phyloP scores from a whole-genome alignment of 352 stramenopile genomes.

The Phytophthora pistaciae region DNA sequence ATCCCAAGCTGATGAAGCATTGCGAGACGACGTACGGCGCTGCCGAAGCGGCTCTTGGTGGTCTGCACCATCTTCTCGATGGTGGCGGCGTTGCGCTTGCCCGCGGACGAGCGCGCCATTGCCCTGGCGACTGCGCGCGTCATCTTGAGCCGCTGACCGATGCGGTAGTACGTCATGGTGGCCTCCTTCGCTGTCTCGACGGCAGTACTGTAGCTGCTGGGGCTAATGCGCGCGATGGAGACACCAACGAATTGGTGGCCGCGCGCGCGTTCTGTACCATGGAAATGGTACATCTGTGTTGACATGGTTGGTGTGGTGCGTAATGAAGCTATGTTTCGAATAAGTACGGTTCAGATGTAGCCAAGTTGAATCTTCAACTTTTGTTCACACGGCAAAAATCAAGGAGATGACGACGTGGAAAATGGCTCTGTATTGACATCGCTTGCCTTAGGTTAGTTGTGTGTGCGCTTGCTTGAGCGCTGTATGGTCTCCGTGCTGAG shows the following conservation, averaged over 20 bases:
- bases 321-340: slow-evolving; percentile 7
- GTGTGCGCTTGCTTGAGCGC: neutral
- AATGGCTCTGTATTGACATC: neutral
- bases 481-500: slow-evolving; percentile 1
- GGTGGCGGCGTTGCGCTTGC: slow-evolving; percentile 50
- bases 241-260: slow-evolving; percentile 29
- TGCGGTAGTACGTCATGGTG: slow-evolving; percentile 78
- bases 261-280: slow-evolving; percentile 17
- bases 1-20: slow-evolving; percentile 1
- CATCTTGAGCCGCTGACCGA: slow-evolving; percentile 69
- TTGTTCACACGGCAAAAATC: slow-evolving; percentile 21
- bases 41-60: slow-evolving; percentile 72
- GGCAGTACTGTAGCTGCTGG: slow-evolving; percentile 14
- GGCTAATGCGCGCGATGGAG: slow-evolving; percentile 3
- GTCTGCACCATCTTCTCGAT: slow-evolving; percentile 75
- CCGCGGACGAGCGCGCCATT: slow-evolving; percentile 64
- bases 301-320: slow-evolving; percentile 3
- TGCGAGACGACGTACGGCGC: slow-evolving; percentile 50
- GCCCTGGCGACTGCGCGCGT: slow-evolving; percentile 68
- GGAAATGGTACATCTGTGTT: slow-evolving; percentile 1
- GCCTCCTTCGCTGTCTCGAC: slow-evolving; percentile 11
- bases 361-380: neutral
- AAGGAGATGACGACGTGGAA: slow-evolving; percentile 11
- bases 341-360: slow-evolving; percentile 1
- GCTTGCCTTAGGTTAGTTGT: neutral